Conservation (phyloP, 768 basidiomycete genomes). For the Melanogaster broomeanus region DNA sequence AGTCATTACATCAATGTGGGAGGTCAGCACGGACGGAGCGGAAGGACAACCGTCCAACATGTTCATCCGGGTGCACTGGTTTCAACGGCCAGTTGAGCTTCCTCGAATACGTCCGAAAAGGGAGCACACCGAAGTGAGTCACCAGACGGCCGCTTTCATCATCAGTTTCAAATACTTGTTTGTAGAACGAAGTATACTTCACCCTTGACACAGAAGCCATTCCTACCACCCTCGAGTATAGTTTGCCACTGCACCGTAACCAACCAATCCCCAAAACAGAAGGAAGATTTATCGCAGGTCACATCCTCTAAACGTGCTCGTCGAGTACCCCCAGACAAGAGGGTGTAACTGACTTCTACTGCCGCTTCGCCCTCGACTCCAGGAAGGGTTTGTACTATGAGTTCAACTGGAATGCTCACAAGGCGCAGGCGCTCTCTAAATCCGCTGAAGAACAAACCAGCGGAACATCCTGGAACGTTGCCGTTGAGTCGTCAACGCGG, state of each 20-base stretch:
- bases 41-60: conserved; percentile 42
- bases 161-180: not conserved
- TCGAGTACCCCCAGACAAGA: conserved; percentile 11
- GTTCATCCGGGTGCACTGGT: conserved; percentile 74
- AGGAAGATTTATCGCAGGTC: conserved; percentile 3
- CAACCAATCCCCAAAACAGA: conserved; percentile 20
- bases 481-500: conserved; percentile 18
- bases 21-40: conserved; percentile 34
- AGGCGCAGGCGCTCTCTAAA: conserved; percentile 35
- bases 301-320: conserved; percentile 14
- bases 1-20: conserved; percentile 73
- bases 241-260: conserved; percentile 52
- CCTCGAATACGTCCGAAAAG: conserved; percentile 60
- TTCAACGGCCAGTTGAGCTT: conserved; percentile 65
- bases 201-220: conserved; percentile 50
- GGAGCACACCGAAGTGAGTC: conserved; percentile 57
- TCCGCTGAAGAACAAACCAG: conserved; percentile 29
- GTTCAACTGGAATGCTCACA: conserved; percentile 59
- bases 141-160: not conserved
- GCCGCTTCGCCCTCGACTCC: conserved; percentile 58
- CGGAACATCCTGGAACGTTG: conserved; percentile 52
- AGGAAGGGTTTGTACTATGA: conserved; percentile 62
- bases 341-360: conserved; percentile 47
- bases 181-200: conserved; percentile 78
- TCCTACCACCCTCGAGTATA: conserved; percentile 52